Evolutionary conservation across 768 basidiomycete genomes (phyloP), one percentile per base, ranked within the genome.

Genomic region (Termitomyces titanicus): DNA sequence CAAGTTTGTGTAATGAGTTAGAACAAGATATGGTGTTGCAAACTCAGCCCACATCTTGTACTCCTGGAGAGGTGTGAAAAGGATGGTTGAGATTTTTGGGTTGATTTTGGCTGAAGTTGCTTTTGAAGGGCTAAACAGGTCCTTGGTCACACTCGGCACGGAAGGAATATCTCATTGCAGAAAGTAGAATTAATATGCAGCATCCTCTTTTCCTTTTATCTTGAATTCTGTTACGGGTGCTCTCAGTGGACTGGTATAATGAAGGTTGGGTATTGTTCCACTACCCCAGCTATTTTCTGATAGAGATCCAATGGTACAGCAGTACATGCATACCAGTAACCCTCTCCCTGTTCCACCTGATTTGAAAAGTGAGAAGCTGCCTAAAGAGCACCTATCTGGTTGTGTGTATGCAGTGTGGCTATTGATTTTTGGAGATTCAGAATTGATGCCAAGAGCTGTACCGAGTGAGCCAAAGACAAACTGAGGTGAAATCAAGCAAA

Each of bases 21-120:
- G 64, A 22, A 90, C 89, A 24, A 99, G 79, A 66, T 93, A 91
- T 1, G 96, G 95, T 5, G 93, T 94, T 8, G 97, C 90, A 68
- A 88, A 98, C 17, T 87, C 79, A 50, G 80, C 79, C 38, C 89
- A 85, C 54, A 84, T 71, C 70, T 97, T 96, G 81, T 92, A 99
- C 72, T 98, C 96, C 61, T 89, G 87, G 40, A 98, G 78, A 2
- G 95, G 91, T 0, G 97, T 94, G 75, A 96, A 96, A 34, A 98
- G 77, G 50, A 96, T 79, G 0, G 94, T 94, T 6, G 94, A 83
- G 2, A 72, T 74, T 49, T 74, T 15, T 83, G 81, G 60, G 83
- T 82, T 39, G 66, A 60, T 12, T 66, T 63, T 5, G 63, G 59
- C 18, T 22, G 44, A 53, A 47, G 51, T 37, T 5, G 63, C 53